Percentiles rank a stretch among this genome's conserved stretches.
Conservation (phyloP, 208 protist genomes). For the Leishmania major region DNA sequence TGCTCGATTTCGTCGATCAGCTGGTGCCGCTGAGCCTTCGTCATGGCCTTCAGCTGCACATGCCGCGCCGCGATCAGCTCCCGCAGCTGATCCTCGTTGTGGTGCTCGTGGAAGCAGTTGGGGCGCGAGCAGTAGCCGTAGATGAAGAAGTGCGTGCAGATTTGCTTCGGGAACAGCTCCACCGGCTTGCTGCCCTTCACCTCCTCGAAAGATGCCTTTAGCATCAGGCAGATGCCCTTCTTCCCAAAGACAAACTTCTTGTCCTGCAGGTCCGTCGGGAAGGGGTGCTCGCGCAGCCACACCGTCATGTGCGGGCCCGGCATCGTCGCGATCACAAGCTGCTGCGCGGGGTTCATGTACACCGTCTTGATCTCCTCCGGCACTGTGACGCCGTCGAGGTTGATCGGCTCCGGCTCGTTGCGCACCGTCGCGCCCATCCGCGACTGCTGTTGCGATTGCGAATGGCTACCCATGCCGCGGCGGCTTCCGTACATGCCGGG, state of each 20-base stretch:
- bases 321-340: constrained; percentile 80
- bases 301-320: constrained; percentile 81
- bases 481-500: constrained; percentile 12
- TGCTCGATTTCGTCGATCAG: constrained; percentile 61
- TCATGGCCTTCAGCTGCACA: constrained; percentile 76
- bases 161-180: constrained; percentile 81
- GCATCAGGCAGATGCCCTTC: constrained; percentile 79
- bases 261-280: constrained; percentile 54
- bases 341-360: constrained; percentile 74
- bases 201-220: constrained; percentile 70
- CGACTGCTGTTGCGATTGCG: constrained; percentile 7
- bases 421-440: constrained; percentile 13
- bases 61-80: constrained; percentile 76
- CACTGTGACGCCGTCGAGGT: constrained; percentile 40
- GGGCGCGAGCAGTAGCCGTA: constrained; percentile 81
- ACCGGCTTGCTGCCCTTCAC: constrained; percentile 86
- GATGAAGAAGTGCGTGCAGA: constrained; percentile 88
- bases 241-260: constrained; percentile 75
- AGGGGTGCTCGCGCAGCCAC: constrained; percentile 74
- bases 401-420: constrained; percentile 63
- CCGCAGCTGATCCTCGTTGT: constrained; percentile 79
- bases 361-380: constrained; percentile 63
- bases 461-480: constrained; percentile 10
- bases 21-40: constrained; percentile 77
- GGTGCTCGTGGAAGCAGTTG: constrained; percentile 85